A percentile compares a stretch with the other conserved stretches of the same genome.
Conservation (phyloP, 495 filamentous ascomycete genomes). For the Annulohypoxylon maeteangense region DNA sequence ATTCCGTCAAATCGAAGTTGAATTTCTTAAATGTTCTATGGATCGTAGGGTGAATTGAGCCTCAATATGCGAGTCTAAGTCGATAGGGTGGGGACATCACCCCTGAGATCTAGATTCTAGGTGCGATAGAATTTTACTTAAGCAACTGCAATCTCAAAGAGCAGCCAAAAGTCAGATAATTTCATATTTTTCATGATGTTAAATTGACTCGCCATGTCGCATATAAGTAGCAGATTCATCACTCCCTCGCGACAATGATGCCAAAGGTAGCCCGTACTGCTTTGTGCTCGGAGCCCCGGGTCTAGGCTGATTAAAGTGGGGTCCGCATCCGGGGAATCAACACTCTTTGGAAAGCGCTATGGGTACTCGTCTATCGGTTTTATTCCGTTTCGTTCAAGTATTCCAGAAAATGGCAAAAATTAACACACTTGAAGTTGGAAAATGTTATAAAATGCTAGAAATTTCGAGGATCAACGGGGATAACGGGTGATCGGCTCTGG, state of each 20-base stretch:
- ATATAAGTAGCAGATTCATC: neutral
- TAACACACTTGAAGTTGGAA: no score
- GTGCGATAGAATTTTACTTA: neutral
- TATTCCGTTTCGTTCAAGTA: no score
- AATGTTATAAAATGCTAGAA: no score
- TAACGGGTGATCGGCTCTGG: no score
- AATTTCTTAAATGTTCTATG: neutral
- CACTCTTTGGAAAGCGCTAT: neutral
- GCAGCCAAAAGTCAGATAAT: neutral
- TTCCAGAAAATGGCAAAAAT: no score
- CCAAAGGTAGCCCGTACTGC: neutral
- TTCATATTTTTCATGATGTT: neutral
- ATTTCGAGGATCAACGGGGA: no score
- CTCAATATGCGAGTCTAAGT: constrained; percentile 4
- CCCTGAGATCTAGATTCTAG: neutral
- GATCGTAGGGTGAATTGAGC: constrained; percentile 2
- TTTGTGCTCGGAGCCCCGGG: neutral
- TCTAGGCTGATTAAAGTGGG: neutral
- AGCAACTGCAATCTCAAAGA: neutral
- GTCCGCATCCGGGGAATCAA: neutral
- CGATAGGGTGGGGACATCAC: neutral
- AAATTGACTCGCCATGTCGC: neutral
- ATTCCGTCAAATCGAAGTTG: neutral
- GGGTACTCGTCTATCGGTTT: neutral
- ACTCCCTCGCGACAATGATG: neutral